Evolutionary conservation across 495 filamentous ascomycete genomes (phyloP).

Genomic region (Aspergillus cavernicola): DNA sequence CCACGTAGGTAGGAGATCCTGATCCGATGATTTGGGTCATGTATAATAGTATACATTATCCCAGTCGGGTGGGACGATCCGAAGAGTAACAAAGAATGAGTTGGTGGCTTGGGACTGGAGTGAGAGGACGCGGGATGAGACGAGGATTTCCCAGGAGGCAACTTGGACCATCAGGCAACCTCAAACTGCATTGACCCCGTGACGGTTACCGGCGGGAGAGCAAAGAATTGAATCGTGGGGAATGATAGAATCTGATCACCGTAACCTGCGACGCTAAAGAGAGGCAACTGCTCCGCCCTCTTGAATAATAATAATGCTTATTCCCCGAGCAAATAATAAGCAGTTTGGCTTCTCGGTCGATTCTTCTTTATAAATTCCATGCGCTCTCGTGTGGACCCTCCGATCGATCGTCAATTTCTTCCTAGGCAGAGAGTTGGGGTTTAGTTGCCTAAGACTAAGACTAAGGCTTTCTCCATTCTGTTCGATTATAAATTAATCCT

Average conservation of each 20-base stretch:
- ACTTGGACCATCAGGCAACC: neutral
- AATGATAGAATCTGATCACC: too few relatives aligned
- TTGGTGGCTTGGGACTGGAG: neutral
- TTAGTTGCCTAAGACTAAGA: slow-evolving; percentile 8
- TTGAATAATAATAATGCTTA: too few relatives aligned
- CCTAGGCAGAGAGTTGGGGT: slow-evolving; percentile 1
- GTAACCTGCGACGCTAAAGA: too few relatives aligned
- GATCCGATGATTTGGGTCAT: neutral
- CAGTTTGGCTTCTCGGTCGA: too few relatives aligned
- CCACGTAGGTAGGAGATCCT: neutral
- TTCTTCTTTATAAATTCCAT: too few relatives aligned
- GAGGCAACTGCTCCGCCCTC: neutral
- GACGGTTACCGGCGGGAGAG: neutral
- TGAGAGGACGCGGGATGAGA: neutral
- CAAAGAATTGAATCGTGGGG: too few relatives aligned
- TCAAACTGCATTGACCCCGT: neutral
- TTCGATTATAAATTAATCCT: slow-evolving; percentile 9
- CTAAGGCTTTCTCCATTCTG: neutral
- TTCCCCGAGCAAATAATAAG: too few relatives aligned
- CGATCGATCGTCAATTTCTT: neutral
- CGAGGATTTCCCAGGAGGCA: neutral
- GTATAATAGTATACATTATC: neutral
- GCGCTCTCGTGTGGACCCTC: neutral
- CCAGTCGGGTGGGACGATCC: neutral
- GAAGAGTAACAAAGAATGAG: neutral